Base-by-base conservation (phyloP, 768 basidiomycete genomes). In the Termitomyces sp. region DNA sequence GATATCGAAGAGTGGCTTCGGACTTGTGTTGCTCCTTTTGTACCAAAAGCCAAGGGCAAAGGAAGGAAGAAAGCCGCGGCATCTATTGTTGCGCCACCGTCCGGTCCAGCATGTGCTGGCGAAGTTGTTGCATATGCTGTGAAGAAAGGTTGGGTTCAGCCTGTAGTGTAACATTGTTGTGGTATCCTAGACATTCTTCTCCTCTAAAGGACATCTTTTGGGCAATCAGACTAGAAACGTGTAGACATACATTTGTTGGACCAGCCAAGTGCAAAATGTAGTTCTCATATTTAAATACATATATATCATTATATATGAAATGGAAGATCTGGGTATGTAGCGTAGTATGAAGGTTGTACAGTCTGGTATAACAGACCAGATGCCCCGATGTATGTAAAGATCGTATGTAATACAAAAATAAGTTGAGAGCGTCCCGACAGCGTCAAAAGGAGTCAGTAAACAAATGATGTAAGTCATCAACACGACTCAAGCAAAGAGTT, bases 1-100 rank as follows among this genome's bases (percentile, higher is more conserved):
- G 87, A 91, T 67, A 76, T 91, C 61, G 89, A 92, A 67, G 72
- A 68, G 38, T 76, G 88, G 73, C 72, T 93, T 11, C 76, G 77
- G 1, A 69, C 76, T 29, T 77, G 79, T 60, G 71, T 91, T 47
- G 68, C 76, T 20, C 73, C 72, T 7, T 66, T 76, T 47, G 70
- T 68, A 1, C 70, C 73, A 17, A 69, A 47, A 77, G 73, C 63
- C 49, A 76, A 73, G 65, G 73, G 70, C 56, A 79, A 76, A 65
- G 75, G 74, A 66, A 72, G 70, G 66, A 74, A 69, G 65, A 77
- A 74, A 62, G 66, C 68, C 5, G 63, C 62, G 20, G 59, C 68
- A 9, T 32, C 42, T 32, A 56, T 56, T 65, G 32, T 50, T 42
- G 50, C 63, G 29, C 57, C 61, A 32, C 48, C 61, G 36, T 57